These are phyloP conservation scores for Colletotrichum sp. DNA, from an alignment of 2,329 filamentous ascomycete genomes.

Conservation along the genomic window DNA sequence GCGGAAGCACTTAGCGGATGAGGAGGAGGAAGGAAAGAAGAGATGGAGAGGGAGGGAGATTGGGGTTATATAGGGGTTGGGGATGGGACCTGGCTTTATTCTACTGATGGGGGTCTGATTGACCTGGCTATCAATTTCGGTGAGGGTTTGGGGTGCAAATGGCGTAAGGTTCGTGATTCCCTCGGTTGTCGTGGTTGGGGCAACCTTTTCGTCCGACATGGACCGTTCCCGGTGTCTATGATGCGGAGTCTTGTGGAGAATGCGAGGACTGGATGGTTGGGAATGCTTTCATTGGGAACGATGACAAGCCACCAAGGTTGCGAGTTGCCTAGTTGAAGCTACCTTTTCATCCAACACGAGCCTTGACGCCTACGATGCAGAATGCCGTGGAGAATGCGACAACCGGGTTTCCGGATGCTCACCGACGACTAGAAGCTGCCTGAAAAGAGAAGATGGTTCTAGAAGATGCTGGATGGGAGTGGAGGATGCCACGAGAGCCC, in stretches of 20 bases:
- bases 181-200: neutral
- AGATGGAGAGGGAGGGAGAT: neutral
- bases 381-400: neutral
- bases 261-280: neutral
- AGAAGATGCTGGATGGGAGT: neutral
- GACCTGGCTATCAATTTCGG: neutral
- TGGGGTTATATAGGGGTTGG: neutral
- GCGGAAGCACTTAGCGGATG: neutral
- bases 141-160: neutral
- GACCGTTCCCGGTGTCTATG: neutral
- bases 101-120: neutral
- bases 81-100: neutral
- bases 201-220: neutral
- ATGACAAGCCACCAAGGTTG: neutral
- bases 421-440: neutral
- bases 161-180: too few relatives aligned
- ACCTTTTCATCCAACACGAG: accelerated
- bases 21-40: neutral
- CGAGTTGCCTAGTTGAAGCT: neutral
- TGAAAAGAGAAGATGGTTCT: neutral
- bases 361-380: neutral
- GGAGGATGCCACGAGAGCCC: neutral
- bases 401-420: neutral
- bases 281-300: neutral
- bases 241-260: neutral